Conservation (phyloP, 345 rosid genomes). For the Lepidium sativum region DNA sequence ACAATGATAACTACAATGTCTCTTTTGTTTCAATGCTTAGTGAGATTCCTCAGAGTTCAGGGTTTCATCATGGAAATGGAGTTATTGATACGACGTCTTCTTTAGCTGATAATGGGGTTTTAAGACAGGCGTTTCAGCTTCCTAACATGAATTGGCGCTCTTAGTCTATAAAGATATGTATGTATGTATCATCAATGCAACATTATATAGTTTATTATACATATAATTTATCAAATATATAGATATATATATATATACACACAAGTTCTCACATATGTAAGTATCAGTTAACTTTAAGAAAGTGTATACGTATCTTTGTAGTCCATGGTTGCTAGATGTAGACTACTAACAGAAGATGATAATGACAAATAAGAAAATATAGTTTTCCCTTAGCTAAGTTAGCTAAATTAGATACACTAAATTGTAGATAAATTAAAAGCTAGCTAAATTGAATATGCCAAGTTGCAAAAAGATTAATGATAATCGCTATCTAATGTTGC, state of each 20-base stretch:
- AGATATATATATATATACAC: neutral
- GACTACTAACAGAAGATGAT: constrained; percentile 22
- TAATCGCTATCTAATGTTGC: no score
- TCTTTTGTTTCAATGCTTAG: constrained; percentile 58
- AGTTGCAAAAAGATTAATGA: no score
- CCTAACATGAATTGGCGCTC: constrained; percentile 45
- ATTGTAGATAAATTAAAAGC: neutral
- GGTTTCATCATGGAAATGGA: constrained; percentile 41
- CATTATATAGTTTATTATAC: constrained; percentile 4
- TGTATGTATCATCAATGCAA: neutral
- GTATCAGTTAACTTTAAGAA: constrained; percentile 17
- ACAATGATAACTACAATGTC: constrained; percentile 29
- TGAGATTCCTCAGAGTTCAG: constrained; percentile 46
- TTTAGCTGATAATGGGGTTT: constrained; percentile 43
- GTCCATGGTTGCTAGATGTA: constrained; percentile 14
- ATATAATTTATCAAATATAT: neutral
- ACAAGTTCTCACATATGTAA: constrained; percentile 8
- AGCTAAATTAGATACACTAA: neutral
- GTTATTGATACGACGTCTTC: constrained; percentile 25
- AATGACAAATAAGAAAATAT: neutral
- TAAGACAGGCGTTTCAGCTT: constrained; percentile 53
- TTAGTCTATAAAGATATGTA: constrained; percentile 12
- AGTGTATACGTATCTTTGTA: constrained; percentile 21
- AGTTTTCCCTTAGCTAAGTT: neutral
- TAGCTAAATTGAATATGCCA: neutral